Evolutionary conservation across 768 basidiomycete genomes (phyloP), one percentile per base, ranked within the genome.

Genomic region (Hygrocybe punicea): DNA sequence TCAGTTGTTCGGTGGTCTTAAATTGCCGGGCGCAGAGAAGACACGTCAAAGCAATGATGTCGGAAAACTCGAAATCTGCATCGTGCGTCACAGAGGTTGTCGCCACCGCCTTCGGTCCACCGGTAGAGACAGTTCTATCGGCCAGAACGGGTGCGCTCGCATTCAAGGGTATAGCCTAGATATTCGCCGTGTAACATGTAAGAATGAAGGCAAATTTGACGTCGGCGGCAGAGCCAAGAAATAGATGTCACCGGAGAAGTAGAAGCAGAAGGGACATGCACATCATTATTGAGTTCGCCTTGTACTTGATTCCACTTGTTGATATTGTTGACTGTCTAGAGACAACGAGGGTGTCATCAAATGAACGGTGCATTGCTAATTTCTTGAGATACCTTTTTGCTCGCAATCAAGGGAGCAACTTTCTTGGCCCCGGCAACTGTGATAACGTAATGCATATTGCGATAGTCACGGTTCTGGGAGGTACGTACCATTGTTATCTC

Each of bases 281-380:
- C 56, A 42, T 76, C 71, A 58, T 82, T 78, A 35, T 81, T 82
- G 50, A 97, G 79, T 65, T 93, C 95, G 72, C 87, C 88, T 72
- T 96, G 92, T 9, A 95, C 91, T 75, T 87, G 88, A 68, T 95
- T 98, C 97, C 96, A 99, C 69, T 98, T 98, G 65, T 81, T 86
- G 67, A 99, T 98, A 65, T 94, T 93, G 69, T 82, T 89, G 49
- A 83, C 89, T 45, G 86, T 90, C 92, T 97, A 67, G 17, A 67
- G 42, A 56, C 56, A 1, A 45, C 47, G 29, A 42, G 6, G 23
- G 6, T 47, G 16, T 47, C 45, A 47, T 23, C 21, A 21, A 23
- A 23, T 47, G 45, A 23, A 19, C 11, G 17, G 21, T 55, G 47
- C 53, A 53, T 40, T 55, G 47, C 40, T 10, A 39, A 36, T n/a